Evolutionary conservation across 805 yeast genomes (phyloP), one percentile per base, ranked within the genome.

Genomic region (Wickerhamomyces queroliae): DNA sequence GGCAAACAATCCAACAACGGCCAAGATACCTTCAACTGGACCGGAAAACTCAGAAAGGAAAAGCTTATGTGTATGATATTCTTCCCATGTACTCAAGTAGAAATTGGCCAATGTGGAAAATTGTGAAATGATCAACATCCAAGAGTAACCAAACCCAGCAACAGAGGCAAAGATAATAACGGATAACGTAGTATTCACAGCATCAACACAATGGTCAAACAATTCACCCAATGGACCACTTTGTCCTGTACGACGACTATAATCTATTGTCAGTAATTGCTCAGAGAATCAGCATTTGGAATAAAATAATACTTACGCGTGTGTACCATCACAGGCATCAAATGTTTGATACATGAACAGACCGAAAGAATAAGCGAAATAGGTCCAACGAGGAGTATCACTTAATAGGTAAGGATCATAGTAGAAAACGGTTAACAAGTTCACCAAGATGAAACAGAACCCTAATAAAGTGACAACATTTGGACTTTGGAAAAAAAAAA

Each of bases 281-380:
- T n/a, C 11, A 16, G 18, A 5, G n/a, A 20, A 23, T 2, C 3
- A 31, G 9, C 9, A 38, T n/a, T n/a, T n/a, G n/a, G n/a, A n/a
- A n/a, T n/a, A n/a, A n/a, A n/a, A 7, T n/a, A 3, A 17, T 33
- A 45, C 49, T 31, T 37, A 47, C 19, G 97, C 97, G 60, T 90
- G 98, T 47, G 84, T 75, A 5, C 98, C 98, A 61, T 90, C 98
- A 61, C 96, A 85, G 0, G 96, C 96, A 61, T 90, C 98, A 59
- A 90, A 88, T 0, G 97, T 90, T 59, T 90, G 98, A 61, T 90
- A 90, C 72, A 89, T 66, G 56, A 90, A 89, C 48, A 90, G 64
- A 6, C 95, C 91, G 45, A 84, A 55, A 0, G 95, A 96, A 58
- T 86, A 85, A 33, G 80, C 65, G 48, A 75, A 73, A 57, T 83